Conservation (phyloP, 352 stramenopile genomes). For the Phytophthora fragariae region DNA sequence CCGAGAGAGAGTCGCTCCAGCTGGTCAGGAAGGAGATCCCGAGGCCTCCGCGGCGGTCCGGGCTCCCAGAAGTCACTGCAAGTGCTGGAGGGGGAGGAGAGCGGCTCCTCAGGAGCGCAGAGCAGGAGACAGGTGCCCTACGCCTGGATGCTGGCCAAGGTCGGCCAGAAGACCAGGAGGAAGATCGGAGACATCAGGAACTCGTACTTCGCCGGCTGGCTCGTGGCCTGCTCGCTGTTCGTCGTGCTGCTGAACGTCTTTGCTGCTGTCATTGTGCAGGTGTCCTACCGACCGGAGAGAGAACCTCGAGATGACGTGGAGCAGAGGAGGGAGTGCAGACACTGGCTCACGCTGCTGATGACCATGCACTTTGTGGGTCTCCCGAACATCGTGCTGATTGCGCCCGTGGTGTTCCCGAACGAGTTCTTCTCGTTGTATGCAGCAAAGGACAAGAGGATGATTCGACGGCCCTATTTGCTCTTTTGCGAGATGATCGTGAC, state of each 20-base stretch:
- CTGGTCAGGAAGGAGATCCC: conserved; percentile 26
- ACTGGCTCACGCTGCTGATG: conserved; percentile 51
- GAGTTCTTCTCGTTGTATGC: conserved; percentile 59
- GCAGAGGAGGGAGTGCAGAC: conserved; percentile 26
- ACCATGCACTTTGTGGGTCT: conserved; percentile 60
- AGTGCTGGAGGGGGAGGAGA: conserved; percentile 8
- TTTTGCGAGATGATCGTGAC: conserved; percentile 74
- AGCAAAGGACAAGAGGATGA: conserved; percentile 62
- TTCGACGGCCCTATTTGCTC: conserved; percentile 70
- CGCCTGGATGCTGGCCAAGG: conserved; percentile 40
- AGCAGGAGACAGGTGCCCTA: conserved; percentile 21
- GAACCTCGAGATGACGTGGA: conserved; percentile 17
- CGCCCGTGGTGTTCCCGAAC: conserved; percentile 69
- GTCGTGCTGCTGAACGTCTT: conserved; percentile 56
- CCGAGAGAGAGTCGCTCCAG: conserved; percentile 14
- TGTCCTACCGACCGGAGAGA: conserved; percentile 35
- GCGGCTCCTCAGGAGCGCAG: neutral
- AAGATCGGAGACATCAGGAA: conserved; percentile 62
- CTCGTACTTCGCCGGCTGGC: conserved; percentile 78
- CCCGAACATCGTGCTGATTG: conserved; percentile 63
- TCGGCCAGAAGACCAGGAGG: conserved; percentile 36
- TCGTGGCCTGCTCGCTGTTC: conserved; percentile 64
- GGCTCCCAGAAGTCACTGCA: conserved; percentile 2
- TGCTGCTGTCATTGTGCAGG: conserved; percentile 46
- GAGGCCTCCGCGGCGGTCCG: conserved; percentile 17